Conservation (phyloP, 2,329 filamentous ascomycete genomes). For the Aphanocladium album region DNA sequence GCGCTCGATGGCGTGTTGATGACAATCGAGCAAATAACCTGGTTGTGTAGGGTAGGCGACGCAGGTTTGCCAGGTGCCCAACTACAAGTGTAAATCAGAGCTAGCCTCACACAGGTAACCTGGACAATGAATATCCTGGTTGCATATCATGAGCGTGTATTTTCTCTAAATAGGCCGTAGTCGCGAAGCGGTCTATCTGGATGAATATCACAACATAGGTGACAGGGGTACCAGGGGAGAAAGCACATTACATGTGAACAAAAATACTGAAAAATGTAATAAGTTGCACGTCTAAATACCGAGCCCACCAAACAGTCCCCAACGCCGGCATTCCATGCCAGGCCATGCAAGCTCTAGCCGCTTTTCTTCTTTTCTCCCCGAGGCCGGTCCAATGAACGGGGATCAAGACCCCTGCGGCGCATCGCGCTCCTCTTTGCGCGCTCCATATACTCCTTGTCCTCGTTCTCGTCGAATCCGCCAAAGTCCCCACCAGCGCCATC, state of each 20-base stretch:
- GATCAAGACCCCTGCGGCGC: conserved; percentile 69
- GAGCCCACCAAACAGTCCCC: neutral
- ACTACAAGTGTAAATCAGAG: no score
- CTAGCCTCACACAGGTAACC: no score
- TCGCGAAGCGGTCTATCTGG: no score
- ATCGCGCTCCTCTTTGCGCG: conserved; percentile 69
- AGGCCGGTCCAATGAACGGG: conserved; percentile 35
- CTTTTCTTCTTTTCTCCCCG: neutral
- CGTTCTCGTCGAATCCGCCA: conserved; percentile 69
- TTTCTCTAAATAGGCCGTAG: no score
- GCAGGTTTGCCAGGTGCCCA: no score
- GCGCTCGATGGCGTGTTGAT: no score
- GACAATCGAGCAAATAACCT: no score
- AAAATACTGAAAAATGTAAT: neutral
- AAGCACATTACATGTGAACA: neutral
- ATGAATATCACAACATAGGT: no score
- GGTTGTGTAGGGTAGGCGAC: no score
- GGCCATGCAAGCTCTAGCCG: neutral
- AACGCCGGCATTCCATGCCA: neutral
- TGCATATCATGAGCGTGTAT: no score
- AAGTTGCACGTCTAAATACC: neutral
- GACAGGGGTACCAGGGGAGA: neutral
- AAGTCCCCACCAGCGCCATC: conserved; percentile 39
- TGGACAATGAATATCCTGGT: no score
- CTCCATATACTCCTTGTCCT: conserved; percentile 66